Evolutionary conservation across 2,329 filamentous ascomycete genomes (phyloP), one percentile per base, ranked within the genome.

Genomic region (Exophiala calicioides): DNA sequence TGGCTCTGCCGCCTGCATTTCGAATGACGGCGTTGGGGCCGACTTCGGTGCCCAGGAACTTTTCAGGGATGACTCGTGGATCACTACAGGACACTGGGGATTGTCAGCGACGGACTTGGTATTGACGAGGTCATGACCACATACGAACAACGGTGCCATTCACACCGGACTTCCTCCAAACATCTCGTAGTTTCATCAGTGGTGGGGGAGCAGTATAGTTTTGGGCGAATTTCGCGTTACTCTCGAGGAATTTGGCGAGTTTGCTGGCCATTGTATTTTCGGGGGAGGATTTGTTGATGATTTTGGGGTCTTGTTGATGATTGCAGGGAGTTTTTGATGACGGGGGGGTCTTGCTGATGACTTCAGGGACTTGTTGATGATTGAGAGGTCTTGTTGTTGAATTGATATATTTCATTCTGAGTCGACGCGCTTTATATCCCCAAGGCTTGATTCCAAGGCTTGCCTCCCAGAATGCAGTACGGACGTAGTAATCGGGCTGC

Each of bases 1-100:
- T 40, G 2, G 37, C 37, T 27, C 37, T 16, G 12, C 37, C 37
- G 20, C 37, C 37, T 21, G 37, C 37, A 23, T 40, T 40, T 7
- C 37, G 37, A 15, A 29, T 40, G n/a, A 40, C 24, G 10, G 37
- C 34, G 19, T 18, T 13, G 10, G 34, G 34, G 3, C 5, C n/a
- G 8, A 7, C 7, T 5, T 12, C 34, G 15, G 24, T 4, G 5
- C 18, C 34, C 34, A 37, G 8, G 20, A 37, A 37, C 20, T 24
- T 6, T 9, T 37, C 34, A 9, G 34, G 34, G 10, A 24, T 37
- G 18, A 37, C 34, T 12, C 34, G 16, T 24, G 34, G 34, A 15
- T 37, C 34, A n/a, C 34, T 37, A 21, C 34, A 37, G 20, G 34
- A 37, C 15, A 37, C 34, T 37, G 13, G 16, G 15, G 9, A 5